Conservation (phyloP, 2,329 filamentous ascomycete genomes). For the Alternaria sp. region DNA sequence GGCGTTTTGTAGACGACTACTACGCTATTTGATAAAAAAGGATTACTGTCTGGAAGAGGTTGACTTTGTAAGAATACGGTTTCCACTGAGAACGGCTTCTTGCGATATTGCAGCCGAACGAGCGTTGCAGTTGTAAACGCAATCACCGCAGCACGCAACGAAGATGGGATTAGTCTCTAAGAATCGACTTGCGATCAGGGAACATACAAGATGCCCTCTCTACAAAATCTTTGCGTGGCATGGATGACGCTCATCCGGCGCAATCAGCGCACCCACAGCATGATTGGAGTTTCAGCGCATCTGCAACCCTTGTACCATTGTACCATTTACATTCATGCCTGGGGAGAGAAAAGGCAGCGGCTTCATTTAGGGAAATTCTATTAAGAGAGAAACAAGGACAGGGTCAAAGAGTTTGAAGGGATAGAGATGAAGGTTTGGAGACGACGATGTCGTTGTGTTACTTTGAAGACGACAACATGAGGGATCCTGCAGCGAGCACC, state of each 20-base stretch:
- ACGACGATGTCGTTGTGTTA: background rate
- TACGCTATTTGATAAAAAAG: background rate
- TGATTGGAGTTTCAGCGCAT: constrained; percentile 5
- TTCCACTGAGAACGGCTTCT: background rate
- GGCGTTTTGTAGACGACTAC: constrained; percentile 30
- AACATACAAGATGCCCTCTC: constrained; percentile 4
- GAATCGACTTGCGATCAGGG: background rate
- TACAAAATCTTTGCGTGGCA: constrained; percentile 2
- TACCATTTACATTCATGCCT: constrained; percentile 8
- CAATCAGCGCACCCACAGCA: background rate
- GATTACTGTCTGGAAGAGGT: constrained; percentile 4
- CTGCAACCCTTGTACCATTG: constrained; percentile 1
- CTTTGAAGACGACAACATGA: background rate
- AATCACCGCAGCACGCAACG: background rate
- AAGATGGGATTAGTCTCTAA: background rate
- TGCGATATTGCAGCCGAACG: background rate
- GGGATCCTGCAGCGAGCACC: constrained; percentile 1
- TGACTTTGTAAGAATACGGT: constrained; percentile 14
- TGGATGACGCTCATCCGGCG: background rate
- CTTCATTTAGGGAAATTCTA: background rate
- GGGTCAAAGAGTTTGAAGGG: background rate
- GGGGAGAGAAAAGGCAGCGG: background rate
- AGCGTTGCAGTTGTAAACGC: background rate
- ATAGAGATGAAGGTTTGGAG: background rate
- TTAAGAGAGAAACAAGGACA: background rate